A percentile compares a stretch with the other conserved stretches of the same genome.
These are phyloP conservation scores for Pyrus communis DNA, from an alignment of 306 rosid species.

Conservation along the genomic window DNA sequence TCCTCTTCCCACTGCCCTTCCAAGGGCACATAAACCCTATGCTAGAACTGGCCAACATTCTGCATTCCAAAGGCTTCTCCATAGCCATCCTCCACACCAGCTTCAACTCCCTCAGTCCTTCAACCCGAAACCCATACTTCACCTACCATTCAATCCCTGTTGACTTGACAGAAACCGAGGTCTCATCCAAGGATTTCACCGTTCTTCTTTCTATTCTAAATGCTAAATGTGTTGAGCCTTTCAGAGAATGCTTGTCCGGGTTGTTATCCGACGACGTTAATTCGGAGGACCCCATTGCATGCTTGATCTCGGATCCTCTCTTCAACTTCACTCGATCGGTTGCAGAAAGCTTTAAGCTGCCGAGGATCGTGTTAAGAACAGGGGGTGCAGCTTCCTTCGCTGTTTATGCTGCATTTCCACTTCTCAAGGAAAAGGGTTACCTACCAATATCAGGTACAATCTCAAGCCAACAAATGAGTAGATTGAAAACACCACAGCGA, in stretches of 20 bases:
- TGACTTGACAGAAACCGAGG: background rate
- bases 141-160: background rate
- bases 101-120: conserved; percentile 14
- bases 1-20: conserved; percentile 16
- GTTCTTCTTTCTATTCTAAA: conserved; percentile 1
- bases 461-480: background rate
- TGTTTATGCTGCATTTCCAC: conserved; percentile 21
- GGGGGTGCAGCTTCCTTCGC: conserved; percentile 11
- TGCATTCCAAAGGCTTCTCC: conserved; percentile 18
- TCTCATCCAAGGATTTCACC: too few species aligned
- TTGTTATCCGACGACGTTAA: conserved; percentile 1
- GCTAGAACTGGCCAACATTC: conserved; percentile 27
- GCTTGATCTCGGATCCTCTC: conserved; percentile 37
- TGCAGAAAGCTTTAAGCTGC: conserved; percentile 29
- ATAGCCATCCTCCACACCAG: conserved; percentile 14
- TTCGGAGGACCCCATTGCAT: conserved; percentile 24
- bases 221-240: conserved; percentile 8
- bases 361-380: conserved; percentile 31
- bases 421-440: conserved; percentile 7
- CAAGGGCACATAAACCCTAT: conserved; percentile 30
- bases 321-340: conserved; percentile 29
- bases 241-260: conserved; percentile 20
- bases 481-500: too few species aligned
- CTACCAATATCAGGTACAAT: conserved; percentile 14
- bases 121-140: background rate